Percentiles rank a stretch among this genome's conserved stretches.
Conservation (phyloP, 1,284 basidiomycete genomes). For the Peniophora sp. region DNA sequence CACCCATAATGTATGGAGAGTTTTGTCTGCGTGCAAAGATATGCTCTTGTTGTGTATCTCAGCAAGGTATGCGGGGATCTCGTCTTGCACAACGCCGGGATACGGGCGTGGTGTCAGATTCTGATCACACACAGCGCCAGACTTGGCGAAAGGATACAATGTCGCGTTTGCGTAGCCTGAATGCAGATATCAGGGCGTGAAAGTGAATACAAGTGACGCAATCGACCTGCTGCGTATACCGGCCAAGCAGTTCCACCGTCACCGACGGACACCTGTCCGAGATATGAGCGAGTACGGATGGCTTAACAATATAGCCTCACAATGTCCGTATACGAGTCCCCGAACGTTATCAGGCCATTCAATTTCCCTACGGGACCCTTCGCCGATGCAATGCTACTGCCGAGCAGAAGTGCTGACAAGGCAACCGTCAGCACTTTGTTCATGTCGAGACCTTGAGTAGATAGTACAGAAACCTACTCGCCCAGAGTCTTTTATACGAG, state of each 20-base stretch:
- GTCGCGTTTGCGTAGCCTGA: slow-evolving; percentile 25
- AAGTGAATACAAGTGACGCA: too few relatives aligned
- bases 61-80: slow-evolving; percentile 29
- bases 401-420: too few relatives aligned
- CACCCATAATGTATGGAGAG: slow-evolving; percentile 36
- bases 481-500: too few relatives aligned
- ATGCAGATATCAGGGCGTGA: too few relatives aligned
- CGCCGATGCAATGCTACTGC: neutral
- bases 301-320: slow-evolving; percentile 4
- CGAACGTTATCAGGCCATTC: slow-evolving; percentile 30
- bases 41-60: slow-evolving; percentile 20
- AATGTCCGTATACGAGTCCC: slow-evolving; percentile 40
- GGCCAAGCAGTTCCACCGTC: slow-evolving; percentile 37
- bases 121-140: slow-evolving; percentile 38
- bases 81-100: slow-evolving; percentile 29
- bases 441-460: too few relatives aligned
- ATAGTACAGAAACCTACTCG: too few relatives aligned
- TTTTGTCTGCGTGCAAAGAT: slow-evolving; percentile 23
- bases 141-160: slow-evolving; percentile 33
- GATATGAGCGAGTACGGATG: too few relatives aligned
- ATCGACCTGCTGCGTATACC: slow-evolving; percentile 23
- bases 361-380: neutral
- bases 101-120: slow-evolving; percentile 28
- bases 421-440: too few relatives aligned
- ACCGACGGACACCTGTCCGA: slow-evolving; percentile 10